These are phyloP conservation scores for Didymella sp. DNA, from an alignment of 2,329 filamentous ascomycete genomes.

Conservation along the genomic window DNA sequence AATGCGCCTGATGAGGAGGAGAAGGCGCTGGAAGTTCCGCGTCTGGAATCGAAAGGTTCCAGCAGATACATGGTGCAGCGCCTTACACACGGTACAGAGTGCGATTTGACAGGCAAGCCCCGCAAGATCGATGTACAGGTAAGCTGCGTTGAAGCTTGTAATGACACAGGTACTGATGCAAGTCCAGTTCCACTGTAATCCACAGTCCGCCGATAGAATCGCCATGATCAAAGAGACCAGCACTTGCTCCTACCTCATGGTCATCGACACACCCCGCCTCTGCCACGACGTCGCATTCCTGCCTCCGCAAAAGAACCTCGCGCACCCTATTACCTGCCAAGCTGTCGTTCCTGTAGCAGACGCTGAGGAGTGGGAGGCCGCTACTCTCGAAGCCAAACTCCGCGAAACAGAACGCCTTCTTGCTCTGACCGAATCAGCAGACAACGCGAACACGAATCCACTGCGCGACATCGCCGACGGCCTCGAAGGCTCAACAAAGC, in stretches of 20 bases:
- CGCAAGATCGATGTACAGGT: conserved; percentile 83
- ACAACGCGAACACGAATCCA: conserved; percentile 38
- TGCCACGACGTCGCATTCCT: conserved; percentile 88
- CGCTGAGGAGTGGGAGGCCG: conserved; percentile 53
- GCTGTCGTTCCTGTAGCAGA: conserved; percentile 70
- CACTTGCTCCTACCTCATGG: conserved; percentile 92
- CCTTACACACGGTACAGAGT: conserved; percentile 78
- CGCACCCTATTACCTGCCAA: conserved; percentile 78
- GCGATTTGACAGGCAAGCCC: conserved; percentile 82
- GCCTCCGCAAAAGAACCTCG: conserved; percentile 77
- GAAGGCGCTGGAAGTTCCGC: conserved; percentile 56
- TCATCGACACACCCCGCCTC: conserved; percentile 85
- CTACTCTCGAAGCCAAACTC: conserved; percentile 43
- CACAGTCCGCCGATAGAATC: conserved; percentile 76
- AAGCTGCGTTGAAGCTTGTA: conserved; percentile 24
- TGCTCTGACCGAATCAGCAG: conserved; percentile 13
- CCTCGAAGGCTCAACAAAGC: conserved; percentile 42
- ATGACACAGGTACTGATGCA: background rate
- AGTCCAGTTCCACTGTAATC: conserved; percentile 74
- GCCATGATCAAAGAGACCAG: conserved; percentile 92
- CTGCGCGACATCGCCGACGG: conserved; percentile 44
- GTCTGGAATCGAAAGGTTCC: conserved; percentile 81
- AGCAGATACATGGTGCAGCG: conserved; percentile 86
- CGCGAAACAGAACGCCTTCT: conserved; percentile 38
- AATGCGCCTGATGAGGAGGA: conserved; percentile 34